Percentiles rank a stretch among this genome's conserved stretches.
These are phyloP conservation scores for Exophiala sp. DNA, from an alignment of 2,329 filamentous ascomycete genomes.

Conservation along the genomic window DNA sequence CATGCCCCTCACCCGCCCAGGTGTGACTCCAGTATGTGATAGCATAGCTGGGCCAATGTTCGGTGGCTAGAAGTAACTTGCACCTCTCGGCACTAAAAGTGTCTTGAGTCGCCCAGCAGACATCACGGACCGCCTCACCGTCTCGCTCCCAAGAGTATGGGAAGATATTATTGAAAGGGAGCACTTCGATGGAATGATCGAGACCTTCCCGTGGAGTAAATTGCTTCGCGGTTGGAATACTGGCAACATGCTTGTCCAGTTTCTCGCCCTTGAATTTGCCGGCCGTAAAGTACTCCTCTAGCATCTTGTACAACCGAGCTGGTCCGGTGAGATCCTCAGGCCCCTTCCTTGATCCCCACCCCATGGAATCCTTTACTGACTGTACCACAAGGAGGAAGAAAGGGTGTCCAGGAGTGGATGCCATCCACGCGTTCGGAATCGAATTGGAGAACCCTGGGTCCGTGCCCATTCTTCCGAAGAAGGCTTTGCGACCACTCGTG, in stretches of 20 bases:
- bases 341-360: not conserved
- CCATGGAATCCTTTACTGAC: conserved; percentile 18
- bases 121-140: conserved; percentile 21
- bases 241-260: conserved; percentile 23
- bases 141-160: conserved; percentile 29
- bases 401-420: conserved; percentile 35
- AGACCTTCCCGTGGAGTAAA: conserved; percentile 20
- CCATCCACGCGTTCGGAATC: conserved; percentile 41
- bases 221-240: conserved; percentile 22
- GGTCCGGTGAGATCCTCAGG: conserved; percentile 27
- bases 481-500: conserved; percentile 22
- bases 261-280: conserved; percentile 15
- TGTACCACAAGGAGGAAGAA: conserved; percentile 34
- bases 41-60: conserved; percentile 27
- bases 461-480: conserved; percentile 36
- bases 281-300: conserved; percentile 16
- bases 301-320: conserved; percentile 20
- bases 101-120: conserved; percentile 23
- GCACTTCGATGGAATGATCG: conserved; percentile 24
- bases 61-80: conserved; percentile 24
- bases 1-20: conserved; percentile 23
- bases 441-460: conserved; percentile 31
- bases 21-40: conserved; percentile 31
- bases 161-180: conserved; percentile 24
- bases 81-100: conserved; percentile 24